Evolutionary conservation across 2,329 filamentous ascomycete genomes (phyloP).

Genomic region (Neofusicoccum umdonicola): DNA sequence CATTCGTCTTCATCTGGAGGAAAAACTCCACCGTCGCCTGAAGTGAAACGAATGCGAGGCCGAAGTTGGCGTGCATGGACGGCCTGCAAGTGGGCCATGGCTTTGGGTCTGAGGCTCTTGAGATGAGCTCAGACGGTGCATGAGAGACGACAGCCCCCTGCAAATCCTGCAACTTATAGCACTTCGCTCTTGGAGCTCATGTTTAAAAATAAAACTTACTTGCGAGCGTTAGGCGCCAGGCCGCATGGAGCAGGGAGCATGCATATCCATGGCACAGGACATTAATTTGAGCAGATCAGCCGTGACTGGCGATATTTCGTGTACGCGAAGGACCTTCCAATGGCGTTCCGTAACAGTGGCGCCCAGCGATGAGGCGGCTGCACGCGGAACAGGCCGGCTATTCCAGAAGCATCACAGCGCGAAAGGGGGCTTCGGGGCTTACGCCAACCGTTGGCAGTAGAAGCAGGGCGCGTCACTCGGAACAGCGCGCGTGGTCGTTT

Average conservation of each 20-base stretch:
- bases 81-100: not conserved
- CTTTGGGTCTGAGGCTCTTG: not conserved
- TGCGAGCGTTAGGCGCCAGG: not conserved
- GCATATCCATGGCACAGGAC: not conserved
- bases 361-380: conserved; percentile 9
- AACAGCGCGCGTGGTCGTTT: not conserved
- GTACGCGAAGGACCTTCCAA: not conserved
- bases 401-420: conserved; percentile 1
- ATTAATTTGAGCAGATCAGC: conserved; percentile 4
- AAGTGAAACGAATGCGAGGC: not conserved
- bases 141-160: not conserved
- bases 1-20: conserved; percentile 61
- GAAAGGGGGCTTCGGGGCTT: conserved; percentile 2
- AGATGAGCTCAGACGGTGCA: conserved; percentile 4
- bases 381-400: conserved; percentile 5
- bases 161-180: not conserved
- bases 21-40: conserved; percentile 29
- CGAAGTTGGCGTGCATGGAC: not conserved
- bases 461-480: not conserved
- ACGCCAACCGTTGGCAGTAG: not conserved
- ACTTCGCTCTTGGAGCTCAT: not conserved
- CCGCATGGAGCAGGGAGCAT: not conserved
- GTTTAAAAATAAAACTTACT: conserved; percentile 5
- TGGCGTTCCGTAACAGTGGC: not conserved
- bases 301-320: not conserved